Percentiles rank a stretch among this genome's conserved stretches.
Evolutionary conservation across 2,329 filamentous ascomycete species (phyloP).

Genomic region (Basipetospora sp.): DNA sequence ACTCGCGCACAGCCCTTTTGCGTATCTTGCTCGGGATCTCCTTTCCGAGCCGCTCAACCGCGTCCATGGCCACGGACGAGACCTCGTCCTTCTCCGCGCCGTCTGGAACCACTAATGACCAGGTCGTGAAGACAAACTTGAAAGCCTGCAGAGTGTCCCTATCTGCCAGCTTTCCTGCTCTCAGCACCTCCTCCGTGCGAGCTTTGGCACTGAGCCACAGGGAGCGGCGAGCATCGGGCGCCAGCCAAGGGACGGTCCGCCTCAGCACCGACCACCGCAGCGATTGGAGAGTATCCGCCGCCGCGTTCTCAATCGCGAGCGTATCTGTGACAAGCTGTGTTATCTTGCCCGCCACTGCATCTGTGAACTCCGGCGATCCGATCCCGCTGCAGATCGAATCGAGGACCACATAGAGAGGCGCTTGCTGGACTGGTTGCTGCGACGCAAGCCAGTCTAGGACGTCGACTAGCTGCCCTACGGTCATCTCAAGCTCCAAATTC

Average conservation of each 20-base stretch:
- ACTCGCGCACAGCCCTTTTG: slow-evolving; percentile 7
- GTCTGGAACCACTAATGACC: slow-evolving; percentile 25
- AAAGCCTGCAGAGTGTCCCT: slow-evolving; percentile 26
- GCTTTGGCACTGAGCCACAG: slow-evolving; percentile 21
- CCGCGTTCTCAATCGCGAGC: slow-evolving; percentile 12
- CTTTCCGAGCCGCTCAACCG: slow-evolving; percentile 19
- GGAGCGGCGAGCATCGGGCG: slow-evolving; percentile 14
- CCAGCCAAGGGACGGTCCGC: slow-evolving; percentile 21
- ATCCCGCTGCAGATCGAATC: slow-evolving; percentile 29
- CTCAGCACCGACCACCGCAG: slow-evolving; percentile 28
- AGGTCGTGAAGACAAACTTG: slow-evolving; percentile 23
- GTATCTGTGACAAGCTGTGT: slow-evolving; percentile 20
- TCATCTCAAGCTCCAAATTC: slow-evolving; percentile 28
- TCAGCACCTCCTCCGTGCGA: slow-evolving; percentile 19
- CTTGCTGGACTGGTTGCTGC: slow-evolving; percentile 16
- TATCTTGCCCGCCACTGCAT: slow-evolving; percentile 25
- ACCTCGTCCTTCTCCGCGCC: slow-evolving; percentile 16
- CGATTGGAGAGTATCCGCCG: slow-evolving; percentile 17
- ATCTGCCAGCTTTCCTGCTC: slow-evolving; percentile 18
- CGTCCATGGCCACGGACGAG: slow-evolving; percentile 18
- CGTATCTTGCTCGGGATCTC: slow-evolving; percentile 13
- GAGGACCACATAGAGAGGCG: slow-evolving; percentile 26
- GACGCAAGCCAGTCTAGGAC: slow-evolving; percentile 28
- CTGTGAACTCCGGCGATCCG: slow-evolving; percentile 25
- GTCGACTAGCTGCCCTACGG: slow-evolving; percentile 27